Base-by-base conservation (phyloP, 306 rosid genomes). In the Citrullus colocynthis region DNA sequence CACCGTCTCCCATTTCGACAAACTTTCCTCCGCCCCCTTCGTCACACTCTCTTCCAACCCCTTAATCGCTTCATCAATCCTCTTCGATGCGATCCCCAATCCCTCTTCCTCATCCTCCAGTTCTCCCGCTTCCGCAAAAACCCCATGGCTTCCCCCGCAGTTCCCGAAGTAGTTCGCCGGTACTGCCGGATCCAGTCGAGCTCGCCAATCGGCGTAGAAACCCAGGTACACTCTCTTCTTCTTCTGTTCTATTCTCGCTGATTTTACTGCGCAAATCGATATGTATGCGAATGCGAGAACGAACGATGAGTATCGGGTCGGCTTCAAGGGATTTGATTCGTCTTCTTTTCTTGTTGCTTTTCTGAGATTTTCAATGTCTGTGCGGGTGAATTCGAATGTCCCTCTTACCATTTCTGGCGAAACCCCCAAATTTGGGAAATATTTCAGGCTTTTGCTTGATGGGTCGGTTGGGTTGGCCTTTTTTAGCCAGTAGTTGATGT, bases 161-260 rank as follows among this genome's bases (percentile, higher is more conserved):
- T 88, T 88, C 0, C 92, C 92, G 55, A 88, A 85, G 73, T 88
- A 90, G 2, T 77, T 84, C 7, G 18, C 44, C 2, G 61, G 70
- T 17, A 81, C 21, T 0, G 83, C 83, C 28, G 81, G 83, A 0
- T 79, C 75, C 76, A 85, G 70, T 6, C 88, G 82, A 14, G 14
- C 9, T 66, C 91, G 78, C 75, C 74, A 79, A 37, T 88, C 89
- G 15, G 83, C 44, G 18, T 16, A 24, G 17, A 77, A 32, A 0
- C 6, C 66, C 18, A 81, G 4, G 44, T 14, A 1, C 0, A 54
- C 6, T 37, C 62, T 65, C 4, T 67, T 67, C 5, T 4, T 85
- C 21, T 60, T 61, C 45, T 45, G 21, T 28, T 77, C 39, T 1
- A 9, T 52, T 63, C 58, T 80, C 17, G 81, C 81, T 9, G 89